A percentile compares a stretch with the other conserved stretches of the same genome.
These are phyloP conservation scores for Eurotiales sp. DNA, from an alignment of 2,329 filamentous ascomycete species.

Conservation along the genomic window DNA sequence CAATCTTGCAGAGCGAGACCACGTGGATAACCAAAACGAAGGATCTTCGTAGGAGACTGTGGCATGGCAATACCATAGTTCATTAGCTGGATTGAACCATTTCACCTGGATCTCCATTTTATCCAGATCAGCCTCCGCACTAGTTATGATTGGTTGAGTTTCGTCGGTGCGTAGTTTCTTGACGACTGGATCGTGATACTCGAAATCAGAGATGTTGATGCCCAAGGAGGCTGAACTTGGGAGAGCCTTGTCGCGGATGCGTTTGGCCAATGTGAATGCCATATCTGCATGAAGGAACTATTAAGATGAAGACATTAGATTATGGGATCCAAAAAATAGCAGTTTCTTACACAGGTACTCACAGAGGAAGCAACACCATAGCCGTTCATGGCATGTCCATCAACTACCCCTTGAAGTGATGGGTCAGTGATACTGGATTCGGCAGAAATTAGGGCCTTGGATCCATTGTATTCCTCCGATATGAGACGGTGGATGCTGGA, in stretches of 20 bases:
- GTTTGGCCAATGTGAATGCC: constrained; percentile 19
- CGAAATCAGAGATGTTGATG: background rate
- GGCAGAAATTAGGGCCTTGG: background rate
- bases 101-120: background rate
- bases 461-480: background rate
- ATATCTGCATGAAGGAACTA: constrained; percentile 19
- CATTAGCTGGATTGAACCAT: background rate
- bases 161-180: background rate
- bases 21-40: constrained; percentile 20
- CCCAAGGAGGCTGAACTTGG: background rate
- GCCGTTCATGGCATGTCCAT: constrained; percentile 18
- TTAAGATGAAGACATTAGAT: background rate
- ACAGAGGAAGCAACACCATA: background rate
- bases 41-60: constrained; percentile 18
- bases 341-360: background rate
- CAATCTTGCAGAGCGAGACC: constrained; percentile 16
- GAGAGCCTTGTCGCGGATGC: background rate
- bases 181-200: background rate
- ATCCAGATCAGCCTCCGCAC: background rate
- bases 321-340: too few relatives aligned
- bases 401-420: constrained; percentile 10
- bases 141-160: background rate
- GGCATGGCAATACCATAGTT: background rate
- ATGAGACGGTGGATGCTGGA: background rate
- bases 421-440: constrained; percentile 16